Percentiles rank a stretch among this genome's conserved stretches.
phyloP scores from a whole-genome alignment of 2,329 filamentous ascomycete genomes.

The Emmonsiellopsis sp. region DNA sequence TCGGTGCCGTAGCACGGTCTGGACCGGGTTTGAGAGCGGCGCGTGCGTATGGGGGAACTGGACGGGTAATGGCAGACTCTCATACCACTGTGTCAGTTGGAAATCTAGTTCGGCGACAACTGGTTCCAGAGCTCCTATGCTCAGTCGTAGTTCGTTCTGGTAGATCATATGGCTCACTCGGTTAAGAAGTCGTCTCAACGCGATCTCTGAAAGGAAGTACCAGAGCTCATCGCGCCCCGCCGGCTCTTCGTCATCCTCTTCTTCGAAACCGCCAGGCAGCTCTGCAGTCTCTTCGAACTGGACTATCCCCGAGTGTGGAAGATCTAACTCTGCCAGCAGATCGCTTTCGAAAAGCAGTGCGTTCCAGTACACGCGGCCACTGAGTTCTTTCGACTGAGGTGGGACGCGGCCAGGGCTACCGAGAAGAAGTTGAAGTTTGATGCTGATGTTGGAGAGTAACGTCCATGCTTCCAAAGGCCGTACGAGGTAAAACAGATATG shows the following conservation, averaged over 20 bases:
- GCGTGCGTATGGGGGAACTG: slow-evolving; percentile 67
- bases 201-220: slow-evolving; percentile 81
- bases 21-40: slow-evolving; percentile 62
- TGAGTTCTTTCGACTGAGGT: slow-evolving; percentile 60
- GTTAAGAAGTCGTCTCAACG: slow-evolving; percentile 66
- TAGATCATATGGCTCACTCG: slow-evolving; percentile 73
- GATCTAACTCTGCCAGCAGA: slow-evolving; percentile 66
- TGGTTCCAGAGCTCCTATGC: slow-evolving; percentile 64
- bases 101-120: slow-evolving; percentile 73
- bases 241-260: slow-evolving; percentile 54
- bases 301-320: slow-evolving; percentile 74
- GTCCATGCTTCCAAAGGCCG: slow-evolving; percentile 78
- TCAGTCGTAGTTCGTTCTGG: slow-evolving; percentile 61
- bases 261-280: slow-evolving; percentile 67
- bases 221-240: slow-evolving; percentile 69
- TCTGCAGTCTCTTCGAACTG: slow-evolving; percentile 74
- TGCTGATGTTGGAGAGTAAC: slow-evolving; percentile 67
- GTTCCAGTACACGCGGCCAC: slow-evolving; percentile 78
- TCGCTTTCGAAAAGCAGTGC: slow-evolving; percentile 72
- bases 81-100: slow-evolving; percentile 78
- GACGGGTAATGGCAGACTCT: slow-evolving; percentile 62
- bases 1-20: slow-evolving; percentile 67
- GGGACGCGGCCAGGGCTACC: slow-evolving; percentile 65
- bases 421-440: slow-evolving; percentile 69
- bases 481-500: slow-evolving; percentile 75